Percentiles rank a stretch among this genome's conserved stretches.
phyloP scores from a whole-genome alignment of 176 grass and related monocot species.

The Cymbopogon citratus region DNA sequence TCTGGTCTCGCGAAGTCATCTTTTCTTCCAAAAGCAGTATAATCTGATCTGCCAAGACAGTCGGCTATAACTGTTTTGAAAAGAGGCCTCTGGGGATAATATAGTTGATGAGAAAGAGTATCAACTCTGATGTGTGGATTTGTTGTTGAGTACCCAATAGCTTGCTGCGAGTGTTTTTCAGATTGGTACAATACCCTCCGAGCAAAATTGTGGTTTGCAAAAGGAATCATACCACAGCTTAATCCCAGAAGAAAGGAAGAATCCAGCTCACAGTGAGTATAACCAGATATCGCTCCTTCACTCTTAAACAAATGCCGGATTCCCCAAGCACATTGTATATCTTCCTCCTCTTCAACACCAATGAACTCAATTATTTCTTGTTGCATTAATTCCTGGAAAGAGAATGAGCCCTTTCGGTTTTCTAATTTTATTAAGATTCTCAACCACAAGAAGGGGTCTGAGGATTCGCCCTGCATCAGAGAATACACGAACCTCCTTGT shows the following conservation, averaged over 20 bases:
- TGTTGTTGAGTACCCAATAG: conserved; percentile 90
- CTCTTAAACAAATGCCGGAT: conserved; percentile 60
- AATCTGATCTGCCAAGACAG: conserved; percentile 62
- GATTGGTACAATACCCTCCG: conserved; percentile 81
- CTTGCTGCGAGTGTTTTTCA: conserved; percentile 87
- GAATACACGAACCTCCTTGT: conserved; percentile 90
- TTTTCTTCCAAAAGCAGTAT: conserved; percentile 49
- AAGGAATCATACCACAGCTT: conserved; percentile 87
- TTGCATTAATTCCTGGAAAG: conserved; percentile 75
- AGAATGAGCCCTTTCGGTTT: conserved; percentile 49
- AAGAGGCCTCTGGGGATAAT: conserved; percentile 88
- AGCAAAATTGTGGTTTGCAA: conserved; percentile 96
- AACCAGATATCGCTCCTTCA: conserved; percentile 43
- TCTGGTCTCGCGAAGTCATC: conserved; percentile 58
- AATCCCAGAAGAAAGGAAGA: conserved; percentile 78
- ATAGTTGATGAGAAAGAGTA: conserved; percentile 86
- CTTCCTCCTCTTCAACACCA: conserved; percentile 95
- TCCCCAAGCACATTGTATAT: conserved; percentile 75
- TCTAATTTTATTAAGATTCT: conserved; percentile 83
- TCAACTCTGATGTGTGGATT: conserved; percentile 83
- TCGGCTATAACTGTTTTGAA: conserved; percentile 84
- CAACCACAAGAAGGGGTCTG: conserved; percentile 83
- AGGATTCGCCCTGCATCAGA: conserved; percentile 83
- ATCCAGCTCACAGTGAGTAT: conserved; percentile 86
- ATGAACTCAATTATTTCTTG: conserved; percentile 90